Evolutionary conservation across 2,329 filamentous ascomycete species (phyloP).

Genomic region (Colletotrichum cordylinicola): DNA sequence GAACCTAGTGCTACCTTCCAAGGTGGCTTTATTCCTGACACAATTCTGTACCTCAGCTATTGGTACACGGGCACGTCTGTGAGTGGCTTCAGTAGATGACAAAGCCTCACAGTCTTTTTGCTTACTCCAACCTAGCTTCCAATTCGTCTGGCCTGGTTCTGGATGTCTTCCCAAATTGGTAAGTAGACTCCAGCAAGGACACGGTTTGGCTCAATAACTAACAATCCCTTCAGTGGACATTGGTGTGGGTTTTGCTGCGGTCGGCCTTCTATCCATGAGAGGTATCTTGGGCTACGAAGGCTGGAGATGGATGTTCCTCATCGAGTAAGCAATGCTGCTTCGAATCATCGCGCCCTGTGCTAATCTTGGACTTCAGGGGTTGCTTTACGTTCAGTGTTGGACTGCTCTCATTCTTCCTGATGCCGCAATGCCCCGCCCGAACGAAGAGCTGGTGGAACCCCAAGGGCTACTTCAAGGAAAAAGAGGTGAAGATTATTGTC

Average conservation of each 20-base stretch:
- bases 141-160: conserved; percentile 70
- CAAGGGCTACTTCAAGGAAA: conserved; percentile 61
- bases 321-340: conserved; percentile 32
- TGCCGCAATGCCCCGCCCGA: conserved; percentile 34
- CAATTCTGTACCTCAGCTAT: conserved; percentile 55
- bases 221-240: conserved; percentile 39
- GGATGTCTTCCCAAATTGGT: conserved; percentile 51
- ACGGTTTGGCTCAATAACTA: neutral
- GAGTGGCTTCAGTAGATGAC: neutral
- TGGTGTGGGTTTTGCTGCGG: conserved; percentile 60
- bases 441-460: conserved; percentile 54
- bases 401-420: conserved; percentile 33
- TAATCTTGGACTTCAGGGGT: conserved; percentile 27
- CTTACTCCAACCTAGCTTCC: conserved; percentile 54
- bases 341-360: neutral
- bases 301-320: conserved; percentile 62
- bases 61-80: conserved; percentile 68
- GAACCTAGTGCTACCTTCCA: conserved; percentile 32
- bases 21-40: conserved; percentile 48
- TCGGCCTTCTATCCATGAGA: conserved; percentile 59
- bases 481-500: conserved; percentile 64
- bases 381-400: conserved; percentile 52
- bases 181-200: neutral
- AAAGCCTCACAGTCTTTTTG: neutral
- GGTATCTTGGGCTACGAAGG: conserved; percentile 58